phyloP scores from a whole-genome alignment of 768 basidiomycete genomes.

The Pulveroboletus ravenelii region DNA sequence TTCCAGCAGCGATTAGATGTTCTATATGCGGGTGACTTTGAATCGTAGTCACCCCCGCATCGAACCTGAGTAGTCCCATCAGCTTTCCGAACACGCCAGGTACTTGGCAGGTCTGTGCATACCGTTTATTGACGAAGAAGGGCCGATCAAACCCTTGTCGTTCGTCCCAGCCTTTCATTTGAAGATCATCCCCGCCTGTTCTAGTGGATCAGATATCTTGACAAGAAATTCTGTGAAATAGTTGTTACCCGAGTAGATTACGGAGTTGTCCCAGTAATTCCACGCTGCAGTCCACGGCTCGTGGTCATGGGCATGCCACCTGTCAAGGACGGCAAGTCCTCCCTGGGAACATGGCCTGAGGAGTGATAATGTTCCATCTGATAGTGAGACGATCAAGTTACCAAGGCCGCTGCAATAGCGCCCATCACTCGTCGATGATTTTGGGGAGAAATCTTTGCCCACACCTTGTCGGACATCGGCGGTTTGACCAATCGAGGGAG shows the following conservation, averaged over 20 bases:
- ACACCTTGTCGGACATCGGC: conserved; percentile 47
- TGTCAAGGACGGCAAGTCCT: conserved; percentile 42
- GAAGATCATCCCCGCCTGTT: conserved; percentile 88
- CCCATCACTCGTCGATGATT: background rate
- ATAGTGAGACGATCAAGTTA: conserved; percentile 74
- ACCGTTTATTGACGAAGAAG: conserved; percentile 72
- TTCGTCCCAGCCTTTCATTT: conserved; percentile 87
- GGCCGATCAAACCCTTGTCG: conserved; percentile 58
- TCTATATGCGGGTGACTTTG: conserved; percentile 78
- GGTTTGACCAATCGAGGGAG: conserved; percentile 90
- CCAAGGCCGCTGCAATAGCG: conserved; percentile 40
- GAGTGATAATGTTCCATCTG: conserved; percentile 70
- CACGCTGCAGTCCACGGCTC: conserved; percentile 95
- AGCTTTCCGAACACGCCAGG: background rate
- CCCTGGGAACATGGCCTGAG: conserved; percentile 45
- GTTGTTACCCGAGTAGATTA: conserved; percentile 78
- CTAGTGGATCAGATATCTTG: background rate
- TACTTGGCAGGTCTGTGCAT: conserved; percentile 2
- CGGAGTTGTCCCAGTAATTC: conserved; percentile 77
- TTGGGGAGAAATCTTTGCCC: conserved; percentile 14
- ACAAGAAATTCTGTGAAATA: background rate
- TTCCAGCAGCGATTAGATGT: conserved; percentile 85
- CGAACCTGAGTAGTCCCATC: conserved; percentile 55
- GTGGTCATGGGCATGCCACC: conserved; percentile 87
- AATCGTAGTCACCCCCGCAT: conserved; percentile 88